These are phyloP conservation scores for Candida sphagnicola DNA, from an alignment of 805 yeast species.

Conservation along the genomic window DNA sequence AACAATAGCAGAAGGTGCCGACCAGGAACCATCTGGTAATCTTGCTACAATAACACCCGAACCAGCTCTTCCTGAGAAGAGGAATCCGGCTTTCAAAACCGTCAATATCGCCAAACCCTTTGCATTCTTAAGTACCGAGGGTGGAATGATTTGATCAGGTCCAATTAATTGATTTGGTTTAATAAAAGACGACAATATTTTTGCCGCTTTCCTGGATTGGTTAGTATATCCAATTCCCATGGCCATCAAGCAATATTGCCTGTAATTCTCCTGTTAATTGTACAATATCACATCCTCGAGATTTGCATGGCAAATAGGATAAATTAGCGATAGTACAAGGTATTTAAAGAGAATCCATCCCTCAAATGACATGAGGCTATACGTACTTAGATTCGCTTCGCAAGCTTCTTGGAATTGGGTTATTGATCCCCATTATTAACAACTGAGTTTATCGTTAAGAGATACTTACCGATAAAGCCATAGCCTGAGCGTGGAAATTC, in stretches of 20 bases:
- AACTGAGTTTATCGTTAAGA: too few species aligned
- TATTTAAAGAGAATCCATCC: too few species aligned
- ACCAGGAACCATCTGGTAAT: constrained; percentile 93
- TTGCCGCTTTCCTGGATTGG: constrained; percentile 77
- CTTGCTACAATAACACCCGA: constrained; percentile 94
- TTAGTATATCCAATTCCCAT: too few species aligned
- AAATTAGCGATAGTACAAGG: too few species aligned
- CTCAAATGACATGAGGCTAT: too few species aligned
- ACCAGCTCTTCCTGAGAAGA: constrained; percentile 96
- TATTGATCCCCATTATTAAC: constrained; percentile 56
- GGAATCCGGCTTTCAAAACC: constrained; percentile 94
- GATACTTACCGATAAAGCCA: too few species aligned
- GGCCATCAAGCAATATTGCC: too few species aligned
- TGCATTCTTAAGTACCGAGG: constrained; percentile 79
- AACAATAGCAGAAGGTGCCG: constrained; percentile 92
- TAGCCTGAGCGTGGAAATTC: too few species aligned
- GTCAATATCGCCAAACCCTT: constrained; percentile 90
- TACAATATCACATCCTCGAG: too few species aligned
- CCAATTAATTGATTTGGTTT: constrained; percentile 94
- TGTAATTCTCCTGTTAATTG: too few species aligned
- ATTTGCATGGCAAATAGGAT: too few species aligned
- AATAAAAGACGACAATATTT: constrained; percentile 80
- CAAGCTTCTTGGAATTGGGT: constrained; percentile 91
- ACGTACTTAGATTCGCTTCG: constrained; percentile 82
- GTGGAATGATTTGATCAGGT: constrained; percentile 86